These are phyloP conservation scores for Phytophthora sp. DNA, from an alignment of 352 stramenopile genomes.

Conservation along the genomic window DNA sequence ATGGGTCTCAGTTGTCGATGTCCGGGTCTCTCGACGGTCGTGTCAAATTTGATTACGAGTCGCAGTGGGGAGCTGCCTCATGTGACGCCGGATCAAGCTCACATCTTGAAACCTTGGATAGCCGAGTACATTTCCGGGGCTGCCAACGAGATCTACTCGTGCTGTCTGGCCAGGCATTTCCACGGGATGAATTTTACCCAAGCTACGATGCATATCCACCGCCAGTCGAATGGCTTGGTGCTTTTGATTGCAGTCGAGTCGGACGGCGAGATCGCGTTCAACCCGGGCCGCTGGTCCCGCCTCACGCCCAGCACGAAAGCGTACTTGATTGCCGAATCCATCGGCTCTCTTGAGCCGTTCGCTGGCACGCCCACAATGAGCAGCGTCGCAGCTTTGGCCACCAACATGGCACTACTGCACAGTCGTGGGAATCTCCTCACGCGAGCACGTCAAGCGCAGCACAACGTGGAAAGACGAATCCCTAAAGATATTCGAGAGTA, in stretches of 20 bases:
- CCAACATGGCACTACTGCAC: constrained; percentile 41
- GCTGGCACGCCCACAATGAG: constrained; percentile 33
- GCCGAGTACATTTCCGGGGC: constrained; percentile 81
- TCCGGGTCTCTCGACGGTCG: constrained; percentile 77
- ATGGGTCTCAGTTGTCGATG: constrained; percentile 89
- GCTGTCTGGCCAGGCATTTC: constrained; percentile 56
- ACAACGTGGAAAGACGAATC: constrained; percentile 76
- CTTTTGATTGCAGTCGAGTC: constrained; percentile 78
- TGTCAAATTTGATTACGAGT: constrained; percentile 88
- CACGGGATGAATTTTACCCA: constrained; percentile 81
- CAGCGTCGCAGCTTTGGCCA: constrained; percentile 36
- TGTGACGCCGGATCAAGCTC: constrained; percentile 18
- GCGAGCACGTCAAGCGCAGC: constrained; percentile 64
- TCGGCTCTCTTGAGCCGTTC: constrained; percentile 58
- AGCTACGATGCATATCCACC: constrained; percentile 68
- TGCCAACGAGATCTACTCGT: constrained; percentile 86
- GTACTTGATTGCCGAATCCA: constrained; percentile 82
- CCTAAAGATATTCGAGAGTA: constrained; percentile 65
- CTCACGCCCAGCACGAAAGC: constrained; percentile 63
- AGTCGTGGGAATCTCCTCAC: constrained; percentile 53
- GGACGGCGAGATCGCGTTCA: constrained; percentile 72
- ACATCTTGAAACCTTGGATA: constrained; percentile 55
- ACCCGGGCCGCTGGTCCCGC: constrained; percentile 67
- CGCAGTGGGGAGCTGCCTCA: constrained; percentile 53
- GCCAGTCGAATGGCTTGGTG: constrained; percentile 73